Evolutionary conservation across 2,329 filamentous ascomycete genomes (phyloP).

Genomic region (Cercospora beticola): DNA sequence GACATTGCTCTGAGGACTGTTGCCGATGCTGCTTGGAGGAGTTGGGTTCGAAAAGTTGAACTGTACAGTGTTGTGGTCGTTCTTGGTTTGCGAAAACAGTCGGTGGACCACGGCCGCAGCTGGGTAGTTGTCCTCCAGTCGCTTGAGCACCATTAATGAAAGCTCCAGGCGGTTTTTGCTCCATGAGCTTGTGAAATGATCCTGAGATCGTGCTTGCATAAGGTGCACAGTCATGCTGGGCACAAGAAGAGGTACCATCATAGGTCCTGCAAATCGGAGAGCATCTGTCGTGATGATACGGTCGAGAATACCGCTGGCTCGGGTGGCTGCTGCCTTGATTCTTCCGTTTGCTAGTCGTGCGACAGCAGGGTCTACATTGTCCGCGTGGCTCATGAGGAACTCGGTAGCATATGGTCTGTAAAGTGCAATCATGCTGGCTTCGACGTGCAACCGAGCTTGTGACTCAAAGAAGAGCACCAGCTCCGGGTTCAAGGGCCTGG

Average conservation of each 20-base stretch:
- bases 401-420: slow-evolving; percentile 16
- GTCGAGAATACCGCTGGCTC: slow-evolving; percentile 12
- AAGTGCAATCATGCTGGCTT: slow-evolving; percentile 12
- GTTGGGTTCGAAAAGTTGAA: slow-evolving; percentile 1
- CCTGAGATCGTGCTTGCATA: slow-evolving; percentile 14
- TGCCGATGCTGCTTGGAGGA: neutral
- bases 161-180: slow-evolving; percentile 19
- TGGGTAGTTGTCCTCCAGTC: slow-evolving; percentile 10
- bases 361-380: slow-evolving; percentile 2
- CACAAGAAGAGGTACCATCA: slow-evolving; percentile 18
- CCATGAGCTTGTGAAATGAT: slow-evolving; percentile 16
- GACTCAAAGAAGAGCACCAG: slow-evolving; percentile 13
- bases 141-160: slow-evolving; percentile 15
- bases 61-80: neutral
- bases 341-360: slow-evolving; percentile 6
- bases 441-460: slow-evolving; percentile 10
- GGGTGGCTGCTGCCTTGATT: slow-evolving; percentile 10
- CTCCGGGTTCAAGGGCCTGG: slow-evolving; percentile 1
- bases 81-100: slow-evolving; percentile 4
- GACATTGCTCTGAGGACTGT: neutral
- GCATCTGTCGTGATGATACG: slow-evolving; percentile 4
- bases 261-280: slow-evolving; percentile 10
- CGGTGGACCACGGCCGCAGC: slow-evolving; percentile 10
- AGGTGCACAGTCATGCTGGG: slow-evolving; percentile 21
- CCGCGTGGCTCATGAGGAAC: slow-evolving; percentile 1